Evolutionary conservation across 257 asterid species (phyloP), one percentile per base, ranked within the genome.

Genomic region (Lycium ferocissimum): DNA sequence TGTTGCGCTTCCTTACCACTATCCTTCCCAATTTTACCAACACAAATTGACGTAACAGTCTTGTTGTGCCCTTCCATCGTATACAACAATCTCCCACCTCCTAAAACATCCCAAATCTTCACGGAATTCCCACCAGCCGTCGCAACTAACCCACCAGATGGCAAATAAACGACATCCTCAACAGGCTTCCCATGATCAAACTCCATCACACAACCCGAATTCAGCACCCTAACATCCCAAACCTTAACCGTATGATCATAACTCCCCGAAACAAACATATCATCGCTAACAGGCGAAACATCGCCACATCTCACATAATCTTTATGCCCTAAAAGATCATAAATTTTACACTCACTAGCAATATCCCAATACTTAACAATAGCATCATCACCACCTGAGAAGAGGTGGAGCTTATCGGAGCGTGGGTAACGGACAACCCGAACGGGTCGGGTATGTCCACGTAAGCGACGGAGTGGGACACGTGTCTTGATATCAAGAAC

Each of bases 311-410:
- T 88, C 45, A 97, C 95, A 59, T 97, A 97, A 86, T 97, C 98
- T 90, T 93, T 94, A 87, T 95, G 98, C 26, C 98, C 99, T 9
- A 92, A 69, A 2, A 95, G 92, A 84, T 93, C 86, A 8, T 88
- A 83, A 43, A 93, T 45, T 43, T 84, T 87, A 4, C 91, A 91
- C 89, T 97, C 98, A 2, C 93, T 85, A 2, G 93, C 83, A 13
- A 97, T 93, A 49, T 97, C 98, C 99, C 98, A 94, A 85, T 92
- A 93, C 92, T 95, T 95, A 11, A 97, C 99, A 9, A 97, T 80
- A 17, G 98, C 94, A 58, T 97, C 99, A 51, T 97, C 99, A 1
- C 96, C 98, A 54, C 98, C 98, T 0, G 98, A 94, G 79, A 94
- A 93, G 9, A 97, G 89, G 45, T 95, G 98, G 22, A 93, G 87